Base-by-base conservation (phyloP, 768 basidiomycete genomes). In the Hortiboletus flavorubellus region DNA sequence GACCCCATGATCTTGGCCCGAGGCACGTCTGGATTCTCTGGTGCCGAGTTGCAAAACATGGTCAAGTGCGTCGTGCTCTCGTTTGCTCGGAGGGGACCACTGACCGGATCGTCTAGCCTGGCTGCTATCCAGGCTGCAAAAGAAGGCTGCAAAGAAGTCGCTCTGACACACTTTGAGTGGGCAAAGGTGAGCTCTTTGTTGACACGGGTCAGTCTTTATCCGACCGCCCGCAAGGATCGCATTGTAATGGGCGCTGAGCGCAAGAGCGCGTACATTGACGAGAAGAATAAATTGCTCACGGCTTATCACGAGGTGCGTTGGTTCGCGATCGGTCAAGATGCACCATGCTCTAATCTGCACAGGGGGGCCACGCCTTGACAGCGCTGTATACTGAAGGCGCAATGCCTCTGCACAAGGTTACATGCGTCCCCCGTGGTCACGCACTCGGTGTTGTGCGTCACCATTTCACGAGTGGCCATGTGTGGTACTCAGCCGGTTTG, bases 181-280 rank as follows among this genome's bases (percentile, higher is more conserved):
- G 97, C 97, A 12, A 97, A 92, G 79, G 93, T 90, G 56, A 49
- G 30, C 65, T 53, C 55, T 23, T 37, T 40, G 10, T 34, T 29
- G 34, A 41, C 5, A 8, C 5, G 7, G 2, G 16, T 4, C n/a
- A 26, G 12, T 10, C n/a, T 21, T 55, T 26, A 48, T 45, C 49
- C 26, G 49, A 55, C 37, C 10, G 26, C 8, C 14, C n/a, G 43
- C 26, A 61, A 86, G 89, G 93, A 96, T 72, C 89, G 93, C 53
- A 98, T 98, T 56, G 75, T 97, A 58, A 95, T 99, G 94, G 97
- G 97, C 41, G 92, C 91, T 8, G 96, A 98, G 72, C 81, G 97
- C 58, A 89, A 86, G 75, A 94, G 89, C 53, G 85, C 88, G 40
- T 94, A 85, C 67, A 90, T 98, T 57, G 88, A 91, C 56, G 85